Evolutionary conservation across 2,329 filamentous ascomycete species (phyloP).

Genomic region (Fusarium mundagurra): DNA sequence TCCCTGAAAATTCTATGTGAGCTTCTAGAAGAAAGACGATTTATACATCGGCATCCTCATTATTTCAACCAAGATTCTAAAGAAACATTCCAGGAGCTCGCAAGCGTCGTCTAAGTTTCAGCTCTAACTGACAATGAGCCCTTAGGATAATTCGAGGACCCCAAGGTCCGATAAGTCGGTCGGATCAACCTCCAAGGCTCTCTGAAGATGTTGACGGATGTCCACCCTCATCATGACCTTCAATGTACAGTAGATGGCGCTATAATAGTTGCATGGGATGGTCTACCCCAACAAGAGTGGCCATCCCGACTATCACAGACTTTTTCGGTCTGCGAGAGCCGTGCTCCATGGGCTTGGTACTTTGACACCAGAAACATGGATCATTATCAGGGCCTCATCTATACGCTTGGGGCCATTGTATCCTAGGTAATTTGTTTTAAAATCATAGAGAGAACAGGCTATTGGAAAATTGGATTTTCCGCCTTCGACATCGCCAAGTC

Average conservation of each 20-base stretch:
- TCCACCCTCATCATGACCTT: not conserved
- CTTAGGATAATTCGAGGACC: not conserved
- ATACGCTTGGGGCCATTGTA: not conserved
- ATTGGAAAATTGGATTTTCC: conserved; percentile 16
- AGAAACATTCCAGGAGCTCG: not conserved
- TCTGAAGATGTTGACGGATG: not conserved
- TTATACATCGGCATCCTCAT: not conserved
- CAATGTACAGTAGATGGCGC: not conserved
- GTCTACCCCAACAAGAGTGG: conserved; percentile 1
- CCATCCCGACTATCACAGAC: conserved; percentile 23
- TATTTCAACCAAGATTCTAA: conserved; percentile 3
- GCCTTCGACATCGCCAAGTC: conserved; percentile 1
- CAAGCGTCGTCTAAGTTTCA: not conserved
- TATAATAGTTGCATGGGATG: not conserved
- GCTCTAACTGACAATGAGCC: not conserved
- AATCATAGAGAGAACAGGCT: too few species aligned
- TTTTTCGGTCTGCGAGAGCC: not conserved
- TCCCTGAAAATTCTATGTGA: conserved; percentile 19
- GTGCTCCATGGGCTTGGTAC: too few species aligned
- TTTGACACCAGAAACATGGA: not conserved
- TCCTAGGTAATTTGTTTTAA: not conserved
- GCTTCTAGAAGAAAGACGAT: conserved; percentile 21
- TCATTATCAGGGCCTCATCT: conserved; percentile 5
- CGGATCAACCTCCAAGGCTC: not conserved
- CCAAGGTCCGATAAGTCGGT: not conserved